Base-by-base conservation (phyloP, 495 filamentous ascomycete species). In the Sordaria brevicollis region DNA sequence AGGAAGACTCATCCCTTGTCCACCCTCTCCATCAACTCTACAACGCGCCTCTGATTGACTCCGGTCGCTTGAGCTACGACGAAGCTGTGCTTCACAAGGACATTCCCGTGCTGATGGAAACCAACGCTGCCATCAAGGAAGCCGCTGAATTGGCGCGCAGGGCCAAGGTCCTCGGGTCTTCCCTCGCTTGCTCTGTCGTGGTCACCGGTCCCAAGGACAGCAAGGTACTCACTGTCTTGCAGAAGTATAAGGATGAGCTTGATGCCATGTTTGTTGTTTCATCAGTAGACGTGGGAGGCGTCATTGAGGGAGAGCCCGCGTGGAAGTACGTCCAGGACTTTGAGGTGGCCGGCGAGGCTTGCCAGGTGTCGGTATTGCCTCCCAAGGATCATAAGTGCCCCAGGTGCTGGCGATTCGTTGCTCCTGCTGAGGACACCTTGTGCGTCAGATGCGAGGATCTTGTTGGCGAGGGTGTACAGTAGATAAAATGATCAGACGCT, bases 371-470 rank as follows among this genome's bases (percentile, higher is more conserved):
- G 76, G 89, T 97, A 11, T 80, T 88, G 41, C 87, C 89, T n/a
- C 89, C 93, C 0, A 82, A 82, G 70, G 81, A 87, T 4, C 71
- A 72, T 54, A 98, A 98, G 76, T 98, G 94, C 74, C 84, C 87
- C 3, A 86, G 94, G 57, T 97, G 95, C 81, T 97, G 95, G 95
- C 87, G 90, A 69, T 96, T 90, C 80, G 85, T 88, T 21, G 84
- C 86, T 31, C 79, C 81, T 10, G 76, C 79, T 38, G 85, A 89
- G 77, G 88, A 89, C 21, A 78, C 79, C 69, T 80, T 96, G 65
- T 97, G 94, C 79, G 79, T 79, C 67, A 84, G 93, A 74, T 97
- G 94, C 79, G 87, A 90, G 69, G 84, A 88, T 2, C 89, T 92
- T 10, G 85, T 93, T 17, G 71, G 65, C 6, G 70, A 72, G 36